Conservation (phyloP, 2,329 filamentous ascomycete species). For the Neofusicoccum sp. region DNA sequence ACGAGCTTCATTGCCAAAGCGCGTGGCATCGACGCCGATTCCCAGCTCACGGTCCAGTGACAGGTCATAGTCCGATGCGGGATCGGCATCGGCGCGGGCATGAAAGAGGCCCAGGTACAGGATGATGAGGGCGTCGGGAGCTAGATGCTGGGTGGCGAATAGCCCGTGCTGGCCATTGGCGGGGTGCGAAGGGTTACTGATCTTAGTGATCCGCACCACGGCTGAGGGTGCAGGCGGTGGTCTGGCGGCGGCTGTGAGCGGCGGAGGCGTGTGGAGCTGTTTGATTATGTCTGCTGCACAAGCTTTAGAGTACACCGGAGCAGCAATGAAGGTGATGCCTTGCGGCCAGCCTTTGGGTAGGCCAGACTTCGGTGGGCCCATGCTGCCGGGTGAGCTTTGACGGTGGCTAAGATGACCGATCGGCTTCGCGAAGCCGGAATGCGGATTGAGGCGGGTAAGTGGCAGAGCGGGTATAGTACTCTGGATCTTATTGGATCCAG, state of each 20-base stretch:
- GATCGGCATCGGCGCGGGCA: slow-evolving; percentile 41
- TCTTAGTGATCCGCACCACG: slow-evolving; percentile 43
- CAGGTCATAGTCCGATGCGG: slow-evolving; percentile 51
- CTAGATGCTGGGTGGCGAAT: slow-evolving; percentile 45
- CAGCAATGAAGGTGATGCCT: slow-evolving; percentile 28
- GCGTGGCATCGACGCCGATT: slow-evolving; percentile 49
- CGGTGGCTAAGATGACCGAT: too few species aligned
- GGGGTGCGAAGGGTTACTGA: slow-evolving; percentile 45
- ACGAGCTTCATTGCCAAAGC: slow-evolving; percentile 51
- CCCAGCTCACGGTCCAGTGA: slow-evolving; percentile 50
- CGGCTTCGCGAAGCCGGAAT: too few species aligned
- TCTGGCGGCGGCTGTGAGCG: slow-evolving; percentile 11
- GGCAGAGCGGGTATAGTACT: too few species aligned
- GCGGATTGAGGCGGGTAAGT: too few species aligned
- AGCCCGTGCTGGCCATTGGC: slow-evolving; percentile 50
- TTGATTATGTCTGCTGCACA: slow-evolving; percentile 26
- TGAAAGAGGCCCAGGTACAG: slow-evolving; percentile 52
- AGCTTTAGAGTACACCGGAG: slow-evolving; percentile 33
- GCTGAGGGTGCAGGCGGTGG: slow-evolving; percentile 31
- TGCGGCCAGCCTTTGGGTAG: slow-evolving; percentile 34
- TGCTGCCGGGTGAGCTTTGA: background rate
- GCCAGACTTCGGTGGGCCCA: slow-evolving; percentile 3
- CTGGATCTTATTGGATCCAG: too few species aligned
- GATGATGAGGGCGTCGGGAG: slow-evolving; percentile 48
- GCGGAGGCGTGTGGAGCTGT: slow-evolving; percentile 23